These are phyloP conservation scores for Flaveria robusta DNA, from an alignment of 129 eudicot genomes.

Conservation along the genomic window DNA sequence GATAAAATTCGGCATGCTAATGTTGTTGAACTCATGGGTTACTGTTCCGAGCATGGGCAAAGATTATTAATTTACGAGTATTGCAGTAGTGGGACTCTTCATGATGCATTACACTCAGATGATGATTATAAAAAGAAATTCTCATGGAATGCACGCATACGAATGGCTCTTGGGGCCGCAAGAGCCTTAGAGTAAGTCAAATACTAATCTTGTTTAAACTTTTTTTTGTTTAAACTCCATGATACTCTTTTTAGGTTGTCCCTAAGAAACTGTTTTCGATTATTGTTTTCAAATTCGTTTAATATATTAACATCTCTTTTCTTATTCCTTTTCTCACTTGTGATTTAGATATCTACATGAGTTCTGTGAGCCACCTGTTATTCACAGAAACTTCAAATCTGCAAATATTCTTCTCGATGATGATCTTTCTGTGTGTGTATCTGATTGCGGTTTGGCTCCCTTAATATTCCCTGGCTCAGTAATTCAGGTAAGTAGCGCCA, in stretches of 20 bases:
- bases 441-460: constrained; percentile 93
- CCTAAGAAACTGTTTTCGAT: neutral
- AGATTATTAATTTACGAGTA: constrained; percentile 77
- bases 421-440: constrained; percentile 79
- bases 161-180: constrained; percentile 99
- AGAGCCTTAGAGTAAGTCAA: constrained; percentile 90
- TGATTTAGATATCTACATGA: constrained; percentile 84
- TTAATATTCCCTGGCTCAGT: constrained; percentile 74
- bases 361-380: constrained; percentile 85
- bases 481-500: constrained; percentile 66
- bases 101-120: constrained; percentile 83
- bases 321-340: neutral
- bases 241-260: neutral
- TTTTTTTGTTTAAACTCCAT: too few relatives aligned
- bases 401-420: constrained; percentile 91
- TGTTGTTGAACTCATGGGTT: constrained; percentile 91
- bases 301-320: constrained; percentile 22
- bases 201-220: neutral
- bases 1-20: constrained; percentile 89
- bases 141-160: constrained; percentile 84
- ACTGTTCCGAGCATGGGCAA: constrained; percentile 90
- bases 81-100: constrained; percentile 73
- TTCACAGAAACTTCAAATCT: constrained; percentile 94
- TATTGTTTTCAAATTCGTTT: neutral
- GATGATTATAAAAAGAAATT: constrained; percentile 73